These are phyloP conservation scores for Flaveria floridana DNA, from an alignment of 140 eudicot species.

Conservation along the genomic window DNA sequence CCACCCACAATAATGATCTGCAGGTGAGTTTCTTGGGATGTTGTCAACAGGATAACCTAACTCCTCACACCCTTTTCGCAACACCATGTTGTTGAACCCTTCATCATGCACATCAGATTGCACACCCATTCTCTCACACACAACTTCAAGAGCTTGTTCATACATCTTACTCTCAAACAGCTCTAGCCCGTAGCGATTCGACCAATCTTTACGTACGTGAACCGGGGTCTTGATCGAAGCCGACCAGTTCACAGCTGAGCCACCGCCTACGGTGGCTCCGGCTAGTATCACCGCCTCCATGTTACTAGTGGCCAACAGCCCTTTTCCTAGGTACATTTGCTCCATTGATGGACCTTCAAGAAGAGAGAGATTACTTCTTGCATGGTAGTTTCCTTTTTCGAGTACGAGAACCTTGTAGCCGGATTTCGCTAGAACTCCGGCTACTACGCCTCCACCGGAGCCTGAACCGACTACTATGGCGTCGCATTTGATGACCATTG, in stretches of 20 bases:
- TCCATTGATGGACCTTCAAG: constrained; percentile 74
- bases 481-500: constrained; percentile 56
- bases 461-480: constrained; percentile 76
- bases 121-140: constrained; percentile 63
- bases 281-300: constrained; percentile 61
- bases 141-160: constrained; percentile 56
- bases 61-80: constrained; percentile 69
- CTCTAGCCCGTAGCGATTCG: constrained; percentile 37
- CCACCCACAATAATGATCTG: constrained; percentile 78
- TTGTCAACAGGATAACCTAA: constrained; percentile 50
- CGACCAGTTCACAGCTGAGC: constrained; percentile 73
- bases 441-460: constrained; percentile 74
- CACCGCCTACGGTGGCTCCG: constrained; percentile 76
- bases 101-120: constrained; percentile 49
- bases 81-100: constrained; percentile 60
- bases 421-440: constrained; percentile 64
- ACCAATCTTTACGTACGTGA: constrained; percentile 63
- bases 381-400: constrained; percentile 61
- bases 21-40: constrained; percentile 55
- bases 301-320: constrained; percentile 49
- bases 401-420: constrained; percentile 70
- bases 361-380: constrained; percentile 57
- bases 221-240: constrained; percentile 68
- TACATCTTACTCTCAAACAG: constrained; percentile 49
- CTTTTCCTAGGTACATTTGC: constrained; percentile 65